Conservation (phyloP, 176 grass and related monocot genomes). For the Zea luxurians region DNA sequence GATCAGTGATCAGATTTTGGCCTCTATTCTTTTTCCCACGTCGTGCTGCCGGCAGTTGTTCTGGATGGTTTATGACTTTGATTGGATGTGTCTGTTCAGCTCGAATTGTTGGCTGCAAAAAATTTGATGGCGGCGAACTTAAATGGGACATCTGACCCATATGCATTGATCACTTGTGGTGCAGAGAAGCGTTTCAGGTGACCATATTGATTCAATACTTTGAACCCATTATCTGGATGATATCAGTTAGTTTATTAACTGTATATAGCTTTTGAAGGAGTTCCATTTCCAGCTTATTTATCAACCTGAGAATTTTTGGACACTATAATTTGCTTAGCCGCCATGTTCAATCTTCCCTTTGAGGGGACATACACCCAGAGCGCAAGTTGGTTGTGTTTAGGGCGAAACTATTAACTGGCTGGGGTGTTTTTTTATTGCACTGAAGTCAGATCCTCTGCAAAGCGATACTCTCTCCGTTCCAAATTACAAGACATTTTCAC, state of each 20-base stretch:
- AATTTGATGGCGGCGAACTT: constrained; percentile 89
- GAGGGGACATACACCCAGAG: background rate
- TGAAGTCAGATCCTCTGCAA: background rate
- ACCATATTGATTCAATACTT: constrained; percentile 1
- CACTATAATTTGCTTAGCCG: background rate
- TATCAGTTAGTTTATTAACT: background rate
- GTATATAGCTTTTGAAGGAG: background rate
- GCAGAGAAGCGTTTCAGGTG: constrained; percentile 95
- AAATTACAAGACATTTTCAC: background rate
- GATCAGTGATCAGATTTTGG: constrained; percentile 13
- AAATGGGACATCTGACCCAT: constrained; percentile 96
- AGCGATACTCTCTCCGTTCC: background rate
- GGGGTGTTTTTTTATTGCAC: background rate
- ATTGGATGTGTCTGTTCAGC: constrained; percentile 41
- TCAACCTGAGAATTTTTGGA: background rate
- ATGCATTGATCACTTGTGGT: constrained; percentile 88
- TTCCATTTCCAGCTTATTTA: constrained; percentile 12
- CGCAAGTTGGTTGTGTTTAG: background rate
- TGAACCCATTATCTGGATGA: background rate
- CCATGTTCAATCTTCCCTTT: background rate
- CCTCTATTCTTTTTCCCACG: constrained; percentile 19
- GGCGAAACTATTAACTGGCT: background rate
- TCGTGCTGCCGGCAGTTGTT: constrained; percentile 24
- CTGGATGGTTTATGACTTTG: constrained; percentile 24
- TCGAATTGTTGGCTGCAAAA: constrained; percentile 90